phyloP scores from a whole-genome alignment of 2,329 filamentous ascomycete species.

The Tolypocladium nubicola region DNA sequence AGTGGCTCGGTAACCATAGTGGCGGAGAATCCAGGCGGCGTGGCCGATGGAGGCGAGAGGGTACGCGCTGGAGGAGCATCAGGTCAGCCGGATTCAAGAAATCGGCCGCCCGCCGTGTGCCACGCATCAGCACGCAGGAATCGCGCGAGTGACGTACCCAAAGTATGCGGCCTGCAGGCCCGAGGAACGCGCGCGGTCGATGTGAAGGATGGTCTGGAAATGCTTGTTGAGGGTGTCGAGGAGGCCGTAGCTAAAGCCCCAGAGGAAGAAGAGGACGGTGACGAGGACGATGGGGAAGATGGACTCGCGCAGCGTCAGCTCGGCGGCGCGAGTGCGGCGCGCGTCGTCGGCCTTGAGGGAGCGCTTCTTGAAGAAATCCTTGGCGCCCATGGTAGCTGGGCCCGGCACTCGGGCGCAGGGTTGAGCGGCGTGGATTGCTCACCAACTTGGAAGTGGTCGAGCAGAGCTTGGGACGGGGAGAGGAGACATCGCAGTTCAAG shows the following conservation, averaged over 20 bases:
- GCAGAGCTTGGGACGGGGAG: not conserved
- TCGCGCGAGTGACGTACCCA: slow-evolving; percentile 31
- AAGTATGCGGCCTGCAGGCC: slow-evolving; percentile 43
- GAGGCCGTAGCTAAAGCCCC: slow-evolving; percentile 35
- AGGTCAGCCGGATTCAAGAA: not conserved
- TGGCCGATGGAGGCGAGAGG: slow-evolving; percentile 58
- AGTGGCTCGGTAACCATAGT: slow-evolving; percentile 54
- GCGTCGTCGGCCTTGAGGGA: slow-evolving; percentile 33
- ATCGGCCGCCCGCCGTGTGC: too few species aligned
- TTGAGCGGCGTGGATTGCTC: not conserved
- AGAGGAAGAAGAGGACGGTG: slow-evolving; percentile 35
- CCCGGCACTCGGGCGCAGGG: not conserved
- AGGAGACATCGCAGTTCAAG: not conserved
- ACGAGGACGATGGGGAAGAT: slow-evolving; percentile 53
- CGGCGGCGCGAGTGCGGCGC: slow-evolving; percentile 29
- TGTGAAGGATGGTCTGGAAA: slow-evolving; percentile 34
- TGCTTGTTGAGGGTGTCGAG: slow-evolving; percentile 39
- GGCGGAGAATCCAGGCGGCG: slow-evolving; percentile 52
- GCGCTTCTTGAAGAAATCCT: slow-evolving; percentile 31
- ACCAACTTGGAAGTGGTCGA: not conserved
- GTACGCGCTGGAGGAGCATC: slow-evolving; percentile 38
- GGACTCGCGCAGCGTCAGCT: slow-evolving; percentile 56
- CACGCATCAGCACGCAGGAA: not conserved
- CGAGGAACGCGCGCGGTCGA: slow-evolving; percentile 31
- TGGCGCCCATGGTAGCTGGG: slow-evolving; percentile 24